phyloP scores from a whole-genome alignment of 2,329 filamentous ascomycete genomes.

The Fusarium sacchari region DNA sequence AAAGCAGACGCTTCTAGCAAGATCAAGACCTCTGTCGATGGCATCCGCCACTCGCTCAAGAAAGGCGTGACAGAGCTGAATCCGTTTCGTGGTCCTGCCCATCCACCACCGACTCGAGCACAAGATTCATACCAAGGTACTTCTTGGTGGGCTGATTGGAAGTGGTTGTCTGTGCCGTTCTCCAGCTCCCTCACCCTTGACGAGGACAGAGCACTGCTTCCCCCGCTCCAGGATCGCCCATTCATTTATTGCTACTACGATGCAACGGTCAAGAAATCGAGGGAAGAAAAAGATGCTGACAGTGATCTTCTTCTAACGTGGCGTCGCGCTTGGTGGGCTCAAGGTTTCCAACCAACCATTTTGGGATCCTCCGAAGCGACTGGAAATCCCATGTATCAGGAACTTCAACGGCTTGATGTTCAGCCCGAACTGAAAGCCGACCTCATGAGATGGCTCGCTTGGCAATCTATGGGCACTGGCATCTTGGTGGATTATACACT shows the following conservation, averaged over 20 bases:
- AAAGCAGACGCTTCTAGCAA: conserved; percentile 50
- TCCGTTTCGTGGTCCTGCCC: conserved; percentile 75
- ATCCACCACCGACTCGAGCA: conserved; percentile 77
- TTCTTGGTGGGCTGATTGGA: conserved; percentile 89
- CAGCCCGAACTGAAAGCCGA: conserved; percentile 73
- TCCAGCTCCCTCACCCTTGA: conserved; percentile 83
- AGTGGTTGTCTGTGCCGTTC: conserved; percentile 86
- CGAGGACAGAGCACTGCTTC: conserved; percentile 84
- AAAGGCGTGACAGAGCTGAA: conserved; percentile 61
- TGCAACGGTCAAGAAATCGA: conserved; percentile 68
- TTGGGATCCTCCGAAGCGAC: conserved; percentile 82
- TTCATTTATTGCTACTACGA: conserved; percentile 95
- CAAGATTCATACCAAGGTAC: conserved; percentile 83
- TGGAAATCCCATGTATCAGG: conserved; percentile 81
- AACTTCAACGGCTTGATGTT: conserved; percentile 71
- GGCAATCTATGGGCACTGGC: conserved; percentile 89
- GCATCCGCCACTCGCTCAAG: conserved; percentile 53
- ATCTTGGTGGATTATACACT: conserved; percentile 82
- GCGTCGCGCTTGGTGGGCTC: conserved; percentile 94
- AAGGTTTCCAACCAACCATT: conserved; percentile 88
- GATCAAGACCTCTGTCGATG: conserved; percentile 61
- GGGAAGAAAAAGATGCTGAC: conserved; percentile 75
- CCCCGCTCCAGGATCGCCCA: conserved; percentile 75
- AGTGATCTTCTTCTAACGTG: conserved; percentile 84
- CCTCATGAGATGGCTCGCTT: conserved; percentile 87